Evolutionary conservation across 108 stramenopile genomes (phyloP), one percentile per base, ranked within the genome.

Genomic region (Pseudonitzschia delicatissima): DNA sequence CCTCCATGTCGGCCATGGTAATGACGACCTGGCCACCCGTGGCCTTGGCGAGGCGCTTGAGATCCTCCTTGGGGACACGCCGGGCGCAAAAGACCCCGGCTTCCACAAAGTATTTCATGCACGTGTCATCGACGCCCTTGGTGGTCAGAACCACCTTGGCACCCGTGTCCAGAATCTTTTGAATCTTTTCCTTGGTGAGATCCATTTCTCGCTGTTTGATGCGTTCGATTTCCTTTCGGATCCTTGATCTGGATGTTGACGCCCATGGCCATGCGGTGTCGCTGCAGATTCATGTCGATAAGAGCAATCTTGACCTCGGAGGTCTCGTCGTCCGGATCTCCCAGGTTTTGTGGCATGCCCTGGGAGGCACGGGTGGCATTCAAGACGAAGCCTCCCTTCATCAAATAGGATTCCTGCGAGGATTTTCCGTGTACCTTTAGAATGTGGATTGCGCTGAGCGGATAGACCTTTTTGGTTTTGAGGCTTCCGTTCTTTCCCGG

Each of bases 81-180:
- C 99, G 85, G 18, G 94, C 94, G 42, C 95, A 97, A 28, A 97
- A 85, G 48, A 85, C 88, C 15, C 98, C 98, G 11, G 99, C 99
- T 75, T 99, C 97, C 11, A 99, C 98, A 84, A 99, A 99, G 82
- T 99, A 99, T 77, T 99, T 99, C 82, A 98, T 92, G 71, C 98
- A 98, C 44, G 96, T 71, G 74, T 99, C 99, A 68, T 99, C 99
- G 62, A 99, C 96, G 51, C 98, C 99, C 82, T 99, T 99, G 66
- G 99, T 97, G 7, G 97, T 98, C 45, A 99, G 77, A 15, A 99
- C 88, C 26, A 99, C 98, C 53, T 86, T 96, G 55, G 98, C 99
- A 23, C 99, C 99, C 15, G 96, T 79, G 45, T 93, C 78, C 33
- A 99, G 72, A 69, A 99, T 98, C 78, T 96, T 98, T 69, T 96